phyloP scores from a whole-genome alignment of 768 basidiomycete species.

The Cyathus striatus region DNA sequence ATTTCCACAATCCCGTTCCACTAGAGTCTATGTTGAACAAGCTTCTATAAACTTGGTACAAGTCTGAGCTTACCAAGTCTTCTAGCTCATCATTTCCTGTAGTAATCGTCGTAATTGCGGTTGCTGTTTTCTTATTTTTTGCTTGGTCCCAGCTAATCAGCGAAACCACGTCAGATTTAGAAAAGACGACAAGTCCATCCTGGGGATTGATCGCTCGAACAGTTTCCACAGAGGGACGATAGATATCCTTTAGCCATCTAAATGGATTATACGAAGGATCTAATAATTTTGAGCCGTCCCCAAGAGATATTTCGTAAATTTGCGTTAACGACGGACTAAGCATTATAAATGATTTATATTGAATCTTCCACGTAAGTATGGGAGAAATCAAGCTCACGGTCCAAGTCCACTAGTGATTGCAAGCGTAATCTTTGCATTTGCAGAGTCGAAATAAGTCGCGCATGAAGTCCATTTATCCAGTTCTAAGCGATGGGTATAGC shows the following conservation, averaged over 20 bases:
- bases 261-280: slow-evolving; percentile 8
- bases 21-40: slow-evolving; percentile 13
- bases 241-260: slow-evolving; percentile 11
- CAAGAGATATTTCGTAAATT: slow-evolving; percentile 15
- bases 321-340: slow-evolving; percentile 15
- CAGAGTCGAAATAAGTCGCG: slow-evolving; percentile 13
- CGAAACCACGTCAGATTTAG: slow-evolving; percentile 22
- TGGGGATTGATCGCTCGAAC: slow-evolving; percentile 30
- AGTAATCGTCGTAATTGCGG: slow-evolving; percentile 6
- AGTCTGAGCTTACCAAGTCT: slow-evolving; percentile 21
- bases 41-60: background rate
- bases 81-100: slow-evolving; percentile 21
- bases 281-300: slow-evolving; percentile 3
- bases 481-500: slow-evolving; percentile 3
- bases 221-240: slow-evolving; percentile 15
- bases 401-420: slow-evolving; percentile 17
- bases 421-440: slow-evolving; percentile 16
- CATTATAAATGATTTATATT: background rate
- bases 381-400: slow-evolving; percentile 11
- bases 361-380: background rate
- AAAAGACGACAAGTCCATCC: slow-evolving; percentile 24
- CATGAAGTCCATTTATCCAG: slow-evolving; percentile 15
- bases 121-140: background rate
- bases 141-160: slow-evolving; percentile 32
- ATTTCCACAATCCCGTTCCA: slow-evolving; percentile 37